Conservation (phyloP, 73 alveolate species). For the Blepharisma japonicum region DNA sequence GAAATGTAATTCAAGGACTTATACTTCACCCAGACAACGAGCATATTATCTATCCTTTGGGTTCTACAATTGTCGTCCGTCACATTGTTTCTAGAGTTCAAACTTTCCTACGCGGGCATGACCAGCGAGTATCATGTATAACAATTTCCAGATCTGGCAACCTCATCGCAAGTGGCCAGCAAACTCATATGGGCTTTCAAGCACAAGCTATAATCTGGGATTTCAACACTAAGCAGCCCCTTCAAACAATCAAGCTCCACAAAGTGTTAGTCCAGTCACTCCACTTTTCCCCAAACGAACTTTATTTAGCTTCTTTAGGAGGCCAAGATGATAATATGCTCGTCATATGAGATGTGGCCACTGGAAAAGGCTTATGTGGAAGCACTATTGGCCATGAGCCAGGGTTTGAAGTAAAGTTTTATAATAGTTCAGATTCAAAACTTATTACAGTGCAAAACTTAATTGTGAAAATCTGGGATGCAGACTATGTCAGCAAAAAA, state of each 20-base stretch:
- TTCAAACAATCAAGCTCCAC: conserved; percentile 89
- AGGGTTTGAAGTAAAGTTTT: conserved; percentile 70
- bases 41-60: conserved; percentile 94
- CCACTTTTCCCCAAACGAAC: conserved; percentile 89
- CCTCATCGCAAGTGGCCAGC: conserved; percentile 82
- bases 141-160: conserved; percentile 80
- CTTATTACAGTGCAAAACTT: conserved; percentile 74
- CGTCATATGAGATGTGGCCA: conserved; percentile 84
- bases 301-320: conserved; percentile 92
- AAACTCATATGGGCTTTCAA: conserved; percentile 85
- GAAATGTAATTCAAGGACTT: conserved; percentile 86
- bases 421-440: conserved; percentile 70
- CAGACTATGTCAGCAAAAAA: conserved; percentile 23
- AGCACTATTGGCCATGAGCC: conserved; percentile 73
- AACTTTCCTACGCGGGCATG: conserved; percentile 80
- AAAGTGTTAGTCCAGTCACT: conserved; percentile 52
- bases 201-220: conserved; percentile 97
- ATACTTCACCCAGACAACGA: conserved; percentile 96
- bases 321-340: conserved; percentile 88
- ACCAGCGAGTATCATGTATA: conserved; percentile 73
- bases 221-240: conserved; percentile 78
- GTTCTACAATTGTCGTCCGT: conserved; percentile 88
- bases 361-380: conserved; percentile 89
- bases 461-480: conserved; percentile 56
- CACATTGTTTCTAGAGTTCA: conserved; percentile 71